Conservation (phyloP, 805 yeast genomes). For the Peterozyma toletana region DNA sequence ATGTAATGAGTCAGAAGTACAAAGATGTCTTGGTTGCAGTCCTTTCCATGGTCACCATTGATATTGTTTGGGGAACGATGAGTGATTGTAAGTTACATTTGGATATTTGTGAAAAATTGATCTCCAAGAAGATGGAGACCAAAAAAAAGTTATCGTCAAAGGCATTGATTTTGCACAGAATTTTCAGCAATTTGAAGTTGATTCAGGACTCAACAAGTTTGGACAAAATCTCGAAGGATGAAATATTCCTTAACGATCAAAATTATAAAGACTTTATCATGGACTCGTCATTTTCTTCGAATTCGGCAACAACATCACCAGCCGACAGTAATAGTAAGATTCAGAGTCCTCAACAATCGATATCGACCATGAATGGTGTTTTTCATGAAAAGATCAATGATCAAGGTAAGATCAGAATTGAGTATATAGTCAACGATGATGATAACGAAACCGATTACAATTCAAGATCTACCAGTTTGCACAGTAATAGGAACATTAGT, state of each 20-base stretch:
- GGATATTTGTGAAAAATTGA: constrained; percentile 69
- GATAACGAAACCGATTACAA: constrained; percentile 13
- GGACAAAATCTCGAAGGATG: constrained; percentile 24
- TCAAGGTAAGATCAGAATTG: constrained; percentile 41
- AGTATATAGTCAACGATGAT: constrained; percentile 26
- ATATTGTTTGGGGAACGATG: constrained; percentile 88
- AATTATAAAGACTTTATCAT: constrained; percentile 25
- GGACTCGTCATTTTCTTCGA: constrained; percentile 11
- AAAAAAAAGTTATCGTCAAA: constrained; percentile 66
- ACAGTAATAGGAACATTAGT: constrained; percentile 1
- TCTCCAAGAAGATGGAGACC: constrained; percentile 57
- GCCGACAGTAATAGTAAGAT: constrained; percentile 2
- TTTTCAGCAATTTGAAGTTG: constrained; percentile 66
- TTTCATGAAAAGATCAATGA: constrained; percentile 35
- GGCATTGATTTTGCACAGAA: constrained; percentile 71
- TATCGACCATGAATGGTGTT: constrained; percentile 17
- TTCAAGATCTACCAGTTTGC: background rate
- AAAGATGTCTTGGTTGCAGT: constrained; percentile 81
- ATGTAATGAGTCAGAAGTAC: constrained; percentile 55
- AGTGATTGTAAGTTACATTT: constrained; percentile 74
- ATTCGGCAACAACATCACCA: background rate
- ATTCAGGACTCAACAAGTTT: constrained; percentile 71
- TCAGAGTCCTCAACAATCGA: constrained; percentile 4
- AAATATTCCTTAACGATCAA: constrained; percentile 25
- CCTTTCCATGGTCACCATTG: constrained; percentile 80